Evolutionary conservation across 495 filamentous ascomycete species (phyloP).

Genomic region (Aspergillus cristatus): DNA sequence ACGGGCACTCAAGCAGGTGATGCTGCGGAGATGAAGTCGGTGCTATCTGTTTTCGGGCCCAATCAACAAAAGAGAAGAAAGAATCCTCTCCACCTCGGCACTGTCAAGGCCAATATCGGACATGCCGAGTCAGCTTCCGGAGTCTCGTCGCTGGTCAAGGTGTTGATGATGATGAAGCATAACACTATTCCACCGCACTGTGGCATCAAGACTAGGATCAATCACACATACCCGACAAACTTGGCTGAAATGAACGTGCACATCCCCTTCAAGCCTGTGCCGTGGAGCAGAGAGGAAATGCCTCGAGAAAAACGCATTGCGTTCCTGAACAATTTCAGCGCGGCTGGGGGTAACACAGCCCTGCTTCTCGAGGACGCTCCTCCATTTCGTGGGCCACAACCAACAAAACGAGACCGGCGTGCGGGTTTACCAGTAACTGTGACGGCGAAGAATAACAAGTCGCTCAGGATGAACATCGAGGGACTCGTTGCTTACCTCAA

Average conservation of each 20-base stretch:
- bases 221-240: slow-evolving; percentile 73
- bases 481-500: slow-evolving; percentile 35
- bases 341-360: slow-evolving; percentile 46
- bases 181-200: slow-evolving; percentile 76
- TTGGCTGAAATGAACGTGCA: slow-evolving; percentile 67
- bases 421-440: slow-evolving; percentile 46
- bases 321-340: slow-evolving; percentile 61
- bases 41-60: slow-evolving; percentile 74
- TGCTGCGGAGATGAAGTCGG: slow-evolving; percentile 67
- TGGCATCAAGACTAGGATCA: slow-evolving; percentile 74
- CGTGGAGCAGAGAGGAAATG: slow-evolving; percentile 56
- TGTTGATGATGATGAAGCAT: slow-evolving; percentile 79
- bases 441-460: slow-evolving; percentile 46
- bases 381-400: slow-evolving; percentile 11
- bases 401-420: too few relatives aligned
- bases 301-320: slow-evolving; percentile 54
- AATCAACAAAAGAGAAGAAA: slow-evolving; percentile 52
- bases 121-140: slow-evolving; percentile 88
- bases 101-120: slow-evolving; percentile 82
- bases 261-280: slow-evolving; percentile 48
- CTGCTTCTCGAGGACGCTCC: slow-evolving; percentile 47
- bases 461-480: slow-evolving; percentile 42
- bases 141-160: slow-evolving; percentile 72
- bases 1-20: slow-evolving; percentile 82
- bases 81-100: slow-evolving; percentile 69